These are phyloP conservation scores for Cladosporium velox DNA, from an alignment of 2,329 filamentous ascomycete species.

Conservation along the genomic window DNA sequence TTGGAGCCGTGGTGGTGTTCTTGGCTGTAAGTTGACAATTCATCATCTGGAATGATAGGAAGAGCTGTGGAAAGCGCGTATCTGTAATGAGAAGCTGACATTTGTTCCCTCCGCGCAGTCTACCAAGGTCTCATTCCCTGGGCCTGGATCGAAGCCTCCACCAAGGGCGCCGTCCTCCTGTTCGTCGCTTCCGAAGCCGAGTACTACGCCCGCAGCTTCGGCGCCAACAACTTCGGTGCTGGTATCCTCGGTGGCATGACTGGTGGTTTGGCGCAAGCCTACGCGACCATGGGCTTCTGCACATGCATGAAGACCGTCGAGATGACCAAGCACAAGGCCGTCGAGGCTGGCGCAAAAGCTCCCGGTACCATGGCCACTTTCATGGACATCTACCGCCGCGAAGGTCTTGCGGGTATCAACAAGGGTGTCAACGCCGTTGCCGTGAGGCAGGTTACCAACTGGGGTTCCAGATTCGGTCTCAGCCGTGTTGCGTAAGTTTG, in stretches of 20 bases:
- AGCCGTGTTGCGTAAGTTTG: conserved; percentile 69
- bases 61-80: neutral
- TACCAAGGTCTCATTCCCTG: conserved; percentile 99
- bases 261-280: conserved; percentile 94
- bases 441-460: conserved; percentile 99
- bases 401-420: conserved; percentile 96
- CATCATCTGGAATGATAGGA: neutral
- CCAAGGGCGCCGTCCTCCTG: conserved; percentile 97
- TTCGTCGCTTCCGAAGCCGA: conserved; percentile 99
- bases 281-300: conserved; percentile 99
- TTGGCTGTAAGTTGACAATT: conserved; percentile 75
- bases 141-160: conserved; percentile 99
- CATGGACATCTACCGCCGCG: conserved; percentile 92
- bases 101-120: conserved; percentile 58
- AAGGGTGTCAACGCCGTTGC: conserved; percentile 97
- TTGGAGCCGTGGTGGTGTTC: conserved; percentile 88
- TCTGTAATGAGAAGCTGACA: neutral
- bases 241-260: conserved; percentile 91
- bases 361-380: conserved; percentile 93
- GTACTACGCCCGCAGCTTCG: conserved; percentile 77
- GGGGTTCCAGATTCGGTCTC: conserved; percentile 94
- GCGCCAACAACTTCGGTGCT: conserved; percentile 81
- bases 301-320: conserved; percentile 99
- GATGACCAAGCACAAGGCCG: conserved; percentile 97
- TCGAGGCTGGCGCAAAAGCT: conserved; percentile 76